Base-by-base conservation (phyloP, 331 rosid species). In the Acacia pycnantha region DNA sequence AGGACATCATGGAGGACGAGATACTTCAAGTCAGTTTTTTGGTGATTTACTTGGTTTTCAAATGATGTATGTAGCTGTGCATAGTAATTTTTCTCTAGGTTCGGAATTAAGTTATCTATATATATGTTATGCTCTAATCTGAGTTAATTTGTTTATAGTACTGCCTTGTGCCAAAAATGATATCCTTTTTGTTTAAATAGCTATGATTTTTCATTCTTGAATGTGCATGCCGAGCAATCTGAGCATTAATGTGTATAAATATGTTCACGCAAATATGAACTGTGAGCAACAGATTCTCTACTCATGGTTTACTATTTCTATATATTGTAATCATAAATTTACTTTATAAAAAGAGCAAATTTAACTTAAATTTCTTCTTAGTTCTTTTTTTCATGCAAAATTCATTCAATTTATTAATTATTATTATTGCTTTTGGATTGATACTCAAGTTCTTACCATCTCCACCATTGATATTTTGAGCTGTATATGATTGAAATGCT, bases 1-100 rank as follows among this genome's bases (percentile, higher is more conserved):
- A 82, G 82, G 98, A 95, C 97, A 87, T 91, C 81, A 83, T 82
- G 82, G 91, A 91, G 86, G 85, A 84, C 78, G 94, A 93, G 81
- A 89, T 95, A 80, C 78, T 93, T 82, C 93, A 90, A 77, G 98
- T 95, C 79, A 88, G 97, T 91, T 70, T 33, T 58, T 71, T 59
- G 26, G 53, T 61, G 69, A 51, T 74, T 74, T 59, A 47, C 76
- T 73, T 80, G 16, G 73, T 77, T 83, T n/a, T 58, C 59, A 18
- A 24, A 71, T 84, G 70, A 29, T 59, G 59, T 69, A 24, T 76
- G 58, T 77, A 43, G 47, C 79, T 68, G 80, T 59, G 53, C 53
- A 6, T 67, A 46, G 43, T 22, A 11, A 18, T 19, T 22, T 43
- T 29, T 26, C 31, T 67, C 41, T 58, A 14, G 16, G 59, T 14